Evolutionary conservation across 2,329 filamentous ascomycete species (phyloP), one percentile per base, ranked within the genome.

Genomic region (Zymoseptoria crescenta): DNA sequence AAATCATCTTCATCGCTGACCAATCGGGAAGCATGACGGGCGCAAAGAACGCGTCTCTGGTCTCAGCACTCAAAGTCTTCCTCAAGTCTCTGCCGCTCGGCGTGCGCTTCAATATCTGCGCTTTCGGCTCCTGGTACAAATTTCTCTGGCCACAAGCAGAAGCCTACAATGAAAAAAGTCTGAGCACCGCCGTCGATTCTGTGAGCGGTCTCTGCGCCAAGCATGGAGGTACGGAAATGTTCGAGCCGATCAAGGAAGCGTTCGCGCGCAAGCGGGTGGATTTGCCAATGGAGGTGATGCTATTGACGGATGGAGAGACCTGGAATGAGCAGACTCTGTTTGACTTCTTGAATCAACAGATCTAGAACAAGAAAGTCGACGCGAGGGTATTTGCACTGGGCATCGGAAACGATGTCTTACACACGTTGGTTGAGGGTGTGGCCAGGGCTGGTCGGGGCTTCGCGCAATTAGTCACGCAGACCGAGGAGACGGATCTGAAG

Each of bases 1-100:
- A 91, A 68, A 80, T 91, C 21, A 82, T 91, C 19, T 90, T 91
- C 64, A 74, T 91, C 4, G 87, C 85, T 57, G 88, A 91, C 69
- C 81, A 87, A 55, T 88, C 85, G 58, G 87, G 86, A 0, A 88
- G 85, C 59, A 88, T 88, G 86, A 27, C 49, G 0, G 68, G 71
- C 0, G 62, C 64, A 4, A 81, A 80, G 48, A 87, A 87, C 1
- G 62, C 65, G 0, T 79, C 83, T 30, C 76, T 86, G 2, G 74
- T 78, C 24, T 73, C 78, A 1, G 84, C 85, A 0, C 74, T 88
- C 21, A 78, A 80, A 4, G 75, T 88, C 21, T 88, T 88, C 64
- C 74, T 88, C 58, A 87, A 86, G 68, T 87, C 84, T 0, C 74
- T 89, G 1, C 85, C 85, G 0, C 65, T 85, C 1, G 83, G 84